phyloP scores from a whole-genome alignment of 2,329 filamentous ascomycete genomes.

The Claviceps monticola region DNA sequence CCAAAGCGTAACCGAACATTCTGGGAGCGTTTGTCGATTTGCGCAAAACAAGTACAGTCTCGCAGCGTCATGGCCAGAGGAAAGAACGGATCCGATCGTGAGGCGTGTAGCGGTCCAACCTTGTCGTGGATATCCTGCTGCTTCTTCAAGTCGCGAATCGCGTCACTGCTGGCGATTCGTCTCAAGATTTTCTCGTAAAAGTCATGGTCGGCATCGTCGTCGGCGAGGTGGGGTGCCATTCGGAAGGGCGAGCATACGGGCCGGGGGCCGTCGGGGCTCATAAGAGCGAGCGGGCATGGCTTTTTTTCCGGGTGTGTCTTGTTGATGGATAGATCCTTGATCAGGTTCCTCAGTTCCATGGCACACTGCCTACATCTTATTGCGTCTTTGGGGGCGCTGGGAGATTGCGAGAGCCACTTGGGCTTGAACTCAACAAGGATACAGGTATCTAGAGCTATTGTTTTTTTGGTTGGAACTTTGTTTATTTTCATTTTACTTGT shows the following conservation, averaged over 20 bases:
- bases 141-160: slow-evolving; percentile 20
- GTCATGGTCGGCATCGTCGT: slow-evolving; percentile 17
- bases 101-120: slow-evolving; percentile 27
- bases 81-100: slow-evolving; percentile 32
- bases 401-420: slow-evolving; percentile 71
- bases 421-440: slow-evolving; percentile 63
- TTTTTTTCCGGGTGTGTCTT: slow-evolving; percentile 23
- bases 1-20: slow-evolving; percentile 48
- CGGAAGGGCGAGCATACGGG: slow-evolving; percentile 29
- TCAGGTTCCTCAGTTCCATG: slow-evolving; percentile 24
- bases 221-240: slow-evolving; percentile 21
- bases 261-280: slow-evolving; percentile 32
- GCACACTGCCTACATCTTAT: slow-evolving; percentile 66
- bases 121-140: slow-evolving; percentile 30
- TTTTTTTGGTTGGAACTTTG: not conserved
- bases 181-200: slow-evolving; percentile 13
- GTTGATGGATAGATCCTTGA: slow-evolving; percentile 20
- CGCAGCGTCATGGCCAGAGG: slow-evolving; percentile 65
- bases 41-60: slow-evolving; percentile 64
- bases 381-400: slow-evolving; percentile 48
- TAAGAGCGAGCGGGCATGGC: slow-evolving; percentile 54
- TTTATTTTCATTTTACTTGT: not conserved
- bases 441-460: slow-evolving; percentile 15
- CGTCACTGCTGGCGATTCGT: slow-evolving; percentile 19
- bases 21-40: slow-evolving; percentile 28